Evolutionary conservation across 2,329 filamentous ascomycete species (phyloP).

Genomic region (Colletotrichum plurivorum): DNA sequence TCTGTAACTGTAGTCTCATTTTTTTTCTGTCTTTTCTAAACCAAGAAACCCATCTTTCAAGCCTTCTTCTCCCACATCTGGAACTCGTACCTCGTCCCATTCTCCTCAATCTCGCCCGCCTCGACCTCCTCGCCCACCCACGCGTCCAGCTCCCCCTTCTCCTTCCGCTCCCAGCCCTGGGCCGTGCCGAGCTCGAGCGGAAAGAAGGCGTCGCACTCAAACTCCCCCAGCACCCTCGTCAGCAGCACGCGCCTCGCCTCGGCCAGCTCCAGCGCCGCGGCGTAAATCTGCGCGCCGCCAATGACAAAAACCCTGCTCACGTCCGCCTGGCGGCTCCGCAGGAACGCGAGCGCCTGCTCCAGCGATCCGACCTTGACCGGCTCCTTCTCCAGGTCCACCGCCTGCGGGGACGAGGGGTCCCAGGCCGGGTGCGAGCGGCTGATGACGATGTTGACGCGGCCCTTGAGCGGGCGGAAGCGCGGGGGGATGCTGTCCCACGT

Average conservation of each 20-base stretch:
- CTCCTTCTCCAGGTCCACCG: conserved; percentile 52
- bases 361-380: conserved; percentile 72
- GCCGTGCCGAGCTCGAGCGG: conserved; percentile 66
- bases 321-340: conserved; percentile 50
- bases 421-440: conserved; percentile 64
- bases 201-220: conserved; percentile 84
- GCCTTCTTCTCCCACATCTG: conserved; percentile 77
- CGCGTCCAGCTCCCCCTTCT: conserved; percentile 66
- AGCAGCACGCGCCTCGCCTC: conserved; percentile 76
- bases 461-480: conserved; percentile 83
- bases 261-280: conserved; percentile 72
- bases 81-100: conserved; percentile 76
- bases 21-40: neutral
- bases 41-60: conserved; percentile 9
- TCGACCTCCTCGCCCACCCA: conserved; percentile 78
- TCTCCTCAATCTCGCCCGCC: conserved; percentile 72
- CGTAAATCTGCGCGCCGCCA: conserved; percentile 90
- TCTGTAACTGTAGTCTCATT: neutral
- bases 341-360: conserved; percentile 67
- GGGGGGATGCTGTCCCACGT: conserved; percentile 93
- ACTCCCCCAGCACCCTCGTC: conserved; percentile 77
- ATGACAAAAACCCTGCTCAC: conserved; percentile 84
- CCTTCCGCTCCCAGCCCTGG: conserved; percentile 23
- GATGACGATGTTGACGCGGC: conserved; percentile 86
- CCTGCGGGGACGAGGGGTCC: conserved; percentile 26